These are phyloP conservation scores for Polysphondylium violaceum DNA, from an alignment of 78 protist species.

Conservation along the genomic window DNA sequence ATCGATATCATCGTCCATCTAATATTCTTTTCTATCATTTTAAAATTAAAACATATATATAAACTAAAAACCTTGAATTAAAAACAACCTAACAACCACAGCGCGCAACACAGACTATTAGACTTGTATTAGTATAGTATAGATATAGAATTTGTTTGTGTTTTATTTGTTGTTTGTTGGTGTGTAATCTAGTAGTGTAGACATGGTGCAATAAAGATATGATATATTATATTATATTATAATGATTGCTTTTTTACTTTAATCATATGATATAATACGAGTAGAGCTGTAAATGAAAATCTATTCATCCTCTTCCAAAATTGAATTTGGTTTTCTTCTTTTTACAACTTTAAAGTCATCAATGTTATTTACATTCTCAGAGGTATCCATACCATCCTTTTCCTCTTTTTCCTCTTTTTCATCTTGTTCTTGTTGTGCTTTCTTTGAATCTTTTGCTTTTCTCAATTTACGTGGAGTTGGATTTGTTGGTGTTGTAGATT, in stretches of 20 bases:
- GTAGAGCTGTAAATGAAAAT: no score
- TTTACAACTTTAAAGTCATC: slow-evolving; percentile 18
- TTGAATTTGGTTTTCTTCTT: slow-evolving; percentile 5
- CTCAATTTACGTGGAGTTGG: background rate
- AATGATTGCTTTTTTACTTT: no score
- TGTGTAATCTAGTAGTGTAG: background rate
- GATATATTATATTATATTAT: background rate
- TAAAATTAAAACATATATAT: background rate
- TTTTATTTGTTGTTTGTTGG: background rate
- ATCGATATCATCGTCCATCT: background rate
- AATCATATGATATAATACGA: no score
- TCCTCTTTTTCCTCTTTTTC: background rate
- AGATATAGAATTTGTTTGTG: background rate
- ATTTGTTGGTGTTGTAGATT: background rate
- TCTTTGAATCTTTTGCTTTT: background rate
- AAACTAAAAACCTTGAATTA: background rate
- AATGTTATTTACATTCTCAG: background rate
- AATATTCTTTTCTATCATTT: background rate
- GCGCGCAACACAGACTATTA: background rate
- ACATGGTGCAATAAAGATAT: no score
- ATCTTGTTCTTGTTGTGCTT: background rate
- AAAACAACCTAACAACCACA: background rate
- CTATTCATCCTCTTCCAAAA: slow-evolving; percentile 10
- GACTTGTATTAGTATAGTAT: background rate
- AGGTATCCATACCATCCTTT: no score